Base-by-base conservation (phyloP, 2,329 filamentous ascomycete genomes). In the Penicillium occitanis region DNA sequence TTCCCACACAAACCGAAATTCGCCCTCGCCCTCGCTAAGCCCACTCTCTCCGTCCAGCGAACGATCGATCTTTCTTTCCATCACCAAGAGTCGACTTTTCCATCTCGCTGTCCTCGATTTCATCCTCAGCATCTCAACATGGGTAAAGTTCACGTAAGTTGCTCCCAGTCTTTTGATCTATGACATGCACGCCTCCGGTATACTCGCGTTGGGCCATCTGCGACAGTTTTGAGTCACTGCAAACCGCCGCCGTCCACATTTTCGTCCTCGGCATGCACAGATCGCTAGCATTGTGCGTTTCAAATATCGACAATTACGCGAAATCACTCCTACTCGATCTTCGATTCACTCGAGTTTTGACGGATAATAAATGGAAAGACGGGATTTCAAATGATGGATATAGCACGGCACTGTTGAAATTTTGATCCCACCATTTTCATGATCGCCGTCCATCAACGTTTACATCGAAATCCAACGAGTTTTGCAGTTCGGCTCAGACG, bases 111-210 rank as follows among this genome's bases (percentile, higher is more conserved):
- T 37, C 33, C 53, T 40, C 33, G 50, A 37, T 62, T 66, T 25
- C 40, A 63, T 66, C 35, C 46, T 55, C 42, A 63, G 50, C 48
- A 42, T 55, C 37, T 58, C 44, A 63, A 63, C 60, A 66, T 66
- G 65, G 65, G 65, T 66, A 66, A 66, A 66, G 65, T 66, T 66
- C 65, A 66, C 61, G 65, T 66, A 66, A 66, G 65, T 66, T 30
- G 37, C 37, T 6, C 11, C 33, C 53, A 14, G 25, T 25, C 5
- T 60, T n/a, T 50, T 22, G n/a, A 28, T 64, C 19, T 25, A 14
- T 46, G 50, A 7, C 19, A 25, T 46, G 37, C 17, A 17, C 19
- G 22, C 22, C 57, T 11, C 8, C 28, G 57, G 37, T 60, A 65
- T 48, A 10, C 37, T 53, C 35, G 42, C 33, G 53, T 40, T 50